Base-by-base conservation (phyloP, 2,329 filamentous ascomycete species). In the Pseudocercospora cruenta region DNA sequence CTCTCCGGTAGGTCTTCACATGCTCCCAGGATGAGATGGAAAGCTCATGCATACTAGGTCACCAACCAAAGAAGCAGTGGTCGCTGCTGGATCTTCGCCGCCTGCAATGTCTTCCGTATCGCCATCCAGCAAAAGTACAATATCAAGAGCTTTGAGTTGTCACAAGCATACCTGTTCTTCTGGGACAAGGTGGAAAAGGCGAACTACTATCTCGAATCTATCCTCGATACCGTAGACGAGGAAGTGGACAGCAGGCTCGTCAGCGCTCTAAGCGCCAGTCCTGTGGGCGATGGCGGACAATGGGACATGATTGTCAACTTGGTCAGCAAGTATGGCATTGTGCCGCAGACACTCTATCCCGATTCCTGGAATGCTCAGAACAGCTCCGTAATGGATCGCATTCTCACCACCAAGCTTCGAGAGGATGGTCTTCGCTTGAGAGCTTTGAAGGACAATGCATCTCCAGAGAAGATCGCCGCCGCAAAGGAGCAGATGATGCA, bases 171-270 rank as follows among this genome's bases (percentile, higher is more conserved):
- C 74, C 85, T 96, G 3, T 96, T 94, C 81, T 96, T 93, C 84
- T 96, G 91, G 90, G 93, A 97, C 78, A 96, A 96, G 81, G 87
- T 96, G 21, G 93, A 97, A 79, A 96, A 96, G 79, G 85, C 90
- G 8, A 96, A 96, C 78, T 96, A 87, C 82, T 96, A 96, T 81
- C 85, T 96, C 19, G 92, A 96, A 79, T 90, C 91, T 74, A 87
- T 94, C 67, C 86, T 96, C 63, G 88, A 92, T 69, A 96, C 93
- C 0, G 85, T 87, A 0, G 82, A 83, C 60, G 85, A 93, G 72
- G 87, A 90, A 36, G 83, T 96, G 1, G 91, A 94, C 70, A 85
- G 88, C 22, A 82, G 93, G 9, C 80, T 96, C 3, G 84, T 96
- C 2, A 90, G 93, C 76, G 85, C 85, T 3, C 80, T 96, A 3